A percentile compares a stretch with the other conserved stretches of the same genome.
These are phyloP conservation scores for Pseudotulostoma volvatum DNA, from an alignment of 495 filamentous ascomycete genomes.

Conservation along the genomic window DNA sequence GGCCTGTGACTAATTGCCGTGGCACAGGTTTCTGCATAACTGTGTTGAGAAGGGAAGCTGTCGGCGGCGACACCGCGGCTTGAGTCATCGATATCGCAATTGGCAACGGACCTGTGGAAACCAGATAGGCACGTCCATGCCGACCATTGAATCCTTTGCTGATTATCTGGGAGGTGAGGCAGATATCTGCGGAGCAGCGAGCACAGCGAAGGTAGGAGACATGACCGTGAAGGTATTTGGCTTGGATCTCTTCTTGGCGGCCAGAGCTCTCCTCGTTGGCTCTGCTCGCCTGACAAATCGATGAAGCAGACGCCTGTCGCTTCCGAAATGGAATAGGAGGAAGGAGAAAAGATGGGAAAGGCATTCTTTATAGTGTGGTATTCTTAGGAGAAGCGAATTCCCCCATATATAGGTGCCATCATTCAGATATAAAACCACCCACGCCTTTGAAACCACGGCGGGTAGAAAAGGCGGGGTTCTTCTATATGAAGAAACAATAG, in stretches of 20 bases:
- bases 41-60: slow-evolving; percentile 34
- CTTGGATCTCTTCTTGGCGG: slow-evolving; percentile 4
- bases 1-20: slow-evolving; percentile 63
- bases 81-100: slow-evolving; percentile 16
- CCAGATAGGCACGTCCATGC: slow-evolving; percentile 85
- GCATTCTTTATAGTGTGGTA: too few relatives aligned
- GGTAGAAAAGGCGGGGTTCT: too few relatives aligned
- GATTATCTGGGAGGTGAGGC: slow-evolving; percentile 62
- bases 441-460: too few relatives aligned
- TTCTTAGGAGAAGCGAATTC: too few relatives aligned
- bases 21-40: slow-evolving; percentile 43
- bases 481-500: too few relatives aligned
- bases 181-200: slow-evolving; percentile 58
- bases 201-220: slow-evolving; percentile 54
- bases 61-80: slow-evolving; percentile 20
- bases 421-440: too few relatives aligned
- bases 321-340: slow-evolving; percentile 34
- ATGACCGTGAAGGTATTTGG: slow-evolving; percentile 32
- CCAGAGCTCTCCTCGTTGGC: slow-evolving; percentile 4
- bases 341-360: slow-evolving; percentile 37
- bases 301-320: slow-evolving; percentile 11
- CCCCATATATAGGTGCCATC: too few relatives aligned
- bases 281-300: slow-evolving; percentile 4
- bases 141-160: slow-evolving; percentile 86
- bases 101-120: slow-evolving; percentile 29